These are phyloP conservation scores for Aspergillus sergii DNA, from an alignment of 2,329 filamentous ascomycete species.

Conservation along the genomic window DNA sequence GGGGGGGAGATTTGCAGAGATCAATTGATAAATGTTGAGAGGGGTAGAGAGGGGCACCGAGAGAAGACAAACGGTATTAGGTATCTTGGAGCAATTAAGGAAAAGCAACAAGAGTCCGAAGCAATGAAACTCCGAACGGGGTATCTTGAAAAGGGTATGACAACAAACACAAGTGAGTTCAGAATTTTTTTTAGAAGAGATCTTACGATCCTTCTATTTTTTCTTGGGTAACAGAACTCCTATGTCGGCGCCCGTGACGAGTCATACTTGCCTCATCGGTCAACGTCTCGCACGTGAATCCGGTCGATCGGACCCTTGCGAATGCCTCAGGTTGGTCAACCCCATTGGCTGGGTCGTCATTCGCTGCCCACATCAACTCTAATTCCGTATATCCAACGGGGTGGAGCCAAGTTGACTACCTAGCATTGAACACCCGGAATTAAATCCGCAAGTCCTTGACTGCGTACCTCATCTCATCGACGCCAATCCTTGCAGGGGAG, in stretches of 20 bases:
- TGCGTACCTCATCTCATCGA: neutral
- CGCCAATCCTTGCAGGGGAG: too few species aligned
- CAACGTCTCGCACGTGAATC: neutral
- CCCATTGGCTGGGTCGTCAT: neutral
- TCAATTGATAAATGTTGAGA: neutral
- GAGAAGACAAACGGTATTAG: neutral
- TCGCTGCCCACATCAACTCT: neutral
- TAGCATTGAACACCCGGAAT: neutral
- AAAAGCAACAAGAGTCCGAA: neutral
- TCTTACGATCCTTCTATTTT: neutral
- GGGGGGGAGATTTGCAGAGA: neutral
- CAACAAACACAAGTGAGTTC: neutral
- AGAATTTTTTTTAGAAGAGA: neutral
- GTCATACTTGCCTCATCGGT: slow-evolving; percentile 3
- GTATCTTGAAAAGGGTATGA: slow-evolving; percentile 1
- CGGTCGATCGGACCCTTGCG: neutral
- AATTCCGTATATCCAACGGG: neutral
- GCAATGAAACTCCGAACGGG: neutral
- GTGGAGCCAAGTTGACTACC: neutral
- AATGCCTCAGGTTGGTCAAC: neutral
- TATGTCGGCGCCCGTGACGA: slow-evolving; percentile 3
- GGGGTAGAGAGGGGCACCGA: neutral
- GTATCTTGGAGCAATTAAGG: neutral
- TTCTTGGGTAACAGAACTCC: neutral
- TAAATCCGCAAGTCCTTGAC: neutral